phyloP scores from a whole-genome alignment of 2,329 filamentous ascomycete species.

The Fusarium sublunatum region DNA sequence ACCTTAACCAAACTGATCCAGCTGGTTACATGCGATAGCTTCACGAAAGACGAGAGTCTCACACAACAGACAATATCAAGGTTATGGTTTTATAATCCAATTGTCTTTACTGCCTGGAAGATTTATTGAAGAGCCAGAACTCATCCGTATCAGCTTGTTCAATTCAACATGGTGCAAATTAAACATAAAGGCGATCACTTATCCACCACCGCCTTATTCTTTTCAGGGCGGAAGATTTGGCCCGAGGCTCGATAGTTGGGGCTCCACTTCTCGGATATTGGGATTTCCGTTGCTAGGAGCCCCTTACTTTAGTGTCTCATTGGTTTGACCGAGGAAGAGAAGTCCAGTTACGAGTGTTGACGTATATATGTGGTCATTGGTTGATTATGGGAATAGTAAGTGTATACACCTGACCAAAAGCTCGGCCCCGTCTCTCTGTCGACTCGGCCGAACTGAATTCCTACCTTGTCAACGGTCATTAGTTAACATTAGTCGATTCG shows the following conservation, averaged over 20 bases:
- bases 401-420: background rate
- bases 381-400: background rate
- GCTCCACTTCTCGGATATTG: slow-evolving; percentile 4
- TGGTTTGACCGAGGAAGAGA: background rate
- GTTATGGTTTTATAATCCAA: no score
- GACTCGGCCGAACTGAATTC: background rate
- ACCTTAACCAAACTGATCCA: no score
- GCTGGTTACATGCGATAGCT: no score
- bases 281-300: background rate
- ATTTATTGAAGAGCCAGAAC: no score
- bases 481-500: no score
- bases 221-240: background rate
- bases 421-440: background rate
- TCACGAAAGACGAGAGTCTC: no score
- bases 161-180: no score
- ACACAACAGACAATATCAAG: no score
- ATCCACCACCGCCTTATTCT: background rate
- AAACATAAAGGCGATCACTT: background rate
- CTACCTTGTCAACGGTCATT: no score
- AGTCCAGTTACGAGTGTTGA: background rate
- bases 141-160: no score
- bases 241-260: background rate
- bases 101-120: no score
- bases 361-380: slow-evolving; percentile 6
- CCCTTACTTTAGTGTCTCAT: background rate